phyloP scores from a whole-genome alignment of 768 basidiomycete species.

The Pholiota molesta region DNA sequence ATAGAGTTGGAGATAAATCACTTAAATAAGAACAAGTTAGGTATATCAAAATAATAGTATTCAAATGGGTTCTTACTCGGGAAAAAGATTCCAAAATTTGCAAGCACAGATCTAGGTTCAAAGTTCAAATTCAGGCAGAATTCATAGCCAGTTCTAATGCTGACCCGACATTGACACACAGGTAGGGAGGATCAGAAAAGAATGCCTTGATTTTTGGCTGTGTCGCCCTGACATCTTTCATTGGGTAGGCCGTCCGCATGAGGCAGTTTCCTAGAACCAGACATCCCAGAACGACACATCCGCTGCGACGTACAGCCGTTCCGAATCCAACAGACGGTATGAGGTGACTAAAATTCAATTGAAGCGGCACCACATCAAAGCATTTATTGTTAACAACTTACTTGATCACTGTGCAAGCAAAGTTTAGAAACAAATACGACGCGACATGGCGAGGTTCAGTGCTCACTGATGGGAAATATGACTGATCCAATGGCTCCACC shows the following conservation, averaged over 20 bases:
- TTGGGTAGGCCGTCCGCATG: conserved; percentile 21
- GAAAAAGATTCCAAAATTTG: conserved; percentile 20
- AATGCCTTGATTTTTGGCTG: conserved; percentile 26
- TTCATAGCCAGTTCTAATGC: background rate
- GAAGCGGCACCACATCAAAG: no score
- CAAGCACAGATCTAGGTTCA: conserved; percentile 12
- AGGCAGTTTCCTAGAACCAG: conserved; percentile 27
- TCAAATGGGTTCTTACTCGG: conserved; percentile 38
- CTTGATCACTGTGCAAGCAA: conserved; percentile 21
- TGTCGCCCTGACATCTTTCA: background rate
- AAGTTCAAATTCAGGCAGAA: conserved; percentile 11
- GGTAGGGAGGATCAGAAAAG: conserved; percentile 31
- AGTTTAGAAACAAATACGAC: background rate
- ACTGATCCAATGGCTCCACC: conserved; percentile 41
- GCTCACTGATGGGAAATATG: conserved; percentile 35
- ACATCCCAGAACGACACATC: conserved; percentile 26
- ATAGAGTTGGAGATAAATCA: conserved; percentile 54
- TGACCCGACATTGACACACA: conserved; percentile 26
- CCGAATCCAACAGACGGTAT: conserved; percentile 28
- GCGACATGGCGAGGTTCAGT: background rate
- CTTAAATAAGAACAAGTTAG: conserved; percentile 28
- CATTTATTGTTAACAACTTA: conserved; percentile 8
- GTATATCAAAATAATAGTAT: background rate
- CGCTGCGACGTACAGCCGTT: conserved; percentile 26
- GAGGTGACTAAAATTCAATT: conserved; percentile 21